Base-by-base conservation (phyloP, 164 flowering plant genomes). In the Annona squamosa region DNA sequence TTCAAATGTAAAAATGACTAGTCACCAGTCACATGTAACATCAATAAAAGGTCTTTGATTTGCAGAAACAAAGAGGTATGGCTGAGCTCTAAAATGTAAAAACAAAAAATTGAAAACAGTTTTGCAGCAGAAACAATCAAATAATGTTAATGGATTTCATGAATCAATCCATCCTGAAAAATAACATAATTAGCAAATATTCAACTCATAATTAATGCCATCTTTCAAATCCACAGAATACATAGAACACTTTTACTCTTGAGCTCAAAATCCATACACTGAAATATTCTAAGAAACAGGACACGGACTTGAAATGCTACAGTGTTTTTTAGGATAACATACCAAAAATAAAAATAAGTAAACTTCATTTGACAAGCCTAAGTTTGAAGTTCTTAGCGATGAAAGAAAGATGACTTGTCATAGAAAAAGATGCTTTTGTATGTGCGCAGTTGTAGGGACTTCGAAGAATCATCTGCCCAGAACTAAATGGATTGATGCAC, bases 381-480 rank as follows among this genome's bases (percentile, higher is more conserved):
- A 74, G 72, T 75, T 74, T 77, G 75, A 59, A 75, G 75, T 73
- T 78, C 73, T 82, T 66, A 56, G 66, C 44, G 70, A 77, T 69
- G 76, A 76, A 82, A 80, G 17, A 70, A 74, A 70, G 74, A 78
- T 72, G 67, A 77, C 80, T 82, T 82, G 79, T 75, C 72, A 46
- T 43, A 82, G 76, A 74, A 46, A 76, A 64, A 79, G 82, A 83
- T 76, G 47, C 77, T 46, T 75, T 86, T 81, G 81, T 85, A 85
- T 73, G 79, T 84, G 87, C 83, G 77, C 84, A 67, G 70, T 52
- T 59, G 72, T 79, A 80, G 84, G 84, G 81, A 83, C 86, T 79
- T 87, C 85, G 87, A 84, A 80, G 83, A 83, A 81, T 82, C 90
- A 85, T 77, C 90, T 81, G 82, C 79, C 80, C 85, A 82, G 76